Evolutionary conservation across 176 grass and related monocot species (phyloP), one percentile per base, ranked within the genome.

Genomic region (Bonia amplexicaulis): DNA sequence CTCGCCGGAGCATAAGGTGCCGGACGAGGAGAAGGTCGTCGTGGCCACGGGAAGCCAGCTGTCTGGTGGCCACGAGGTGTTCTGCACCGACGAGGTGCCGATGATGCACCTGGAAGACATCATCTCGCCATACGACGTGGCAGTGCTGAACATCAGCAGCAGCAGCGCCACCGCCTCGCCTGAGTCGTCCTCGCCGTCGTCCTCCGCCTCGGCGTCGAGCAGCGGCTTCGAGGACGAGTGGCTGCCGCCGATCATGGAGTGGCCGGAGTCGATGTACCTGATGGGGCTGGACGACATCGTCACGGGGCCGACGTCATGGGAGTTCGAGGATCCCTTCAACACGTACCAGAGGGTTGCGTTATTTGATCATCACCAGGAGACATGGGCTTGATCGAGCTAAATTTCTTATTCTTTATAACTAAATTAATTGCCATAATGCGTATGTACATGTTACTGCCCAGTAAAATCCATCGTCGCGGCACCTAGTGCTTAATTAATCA

Each of bases 251-350:
- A 80, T 88, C 77, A 81, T 89, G 88, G 92, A 95, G 82, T 97
- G 95, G 95, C 88, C 95, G 8, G 92, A 97, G 22, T 83, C 92
- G 19, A 91, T 91, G 84, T 94, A 85, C 84, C 37, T 92, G 51
- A 86, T 53, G 64, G 89, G 89, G 13, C 79, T 94, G 64, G 90
- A 92, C 69, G 92, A 94, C 48, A 82, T 89, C 71, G 86, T 80
- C 52, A 61, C 80, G n/a, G 79, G 66, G 13, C 80, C 61, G 66
- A 16, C 52, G 41, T 16, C 74, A 4, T 89, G 88, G 80, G 90
- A 86, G 9, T 54, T 82, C 69, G 80, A 88, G 47, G 92, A 97
- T 66, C 65, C 75, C 4, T 94, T 90, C 86, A 76, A 78, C 64
- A 41, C 92, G 44, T 88, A 92, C 77, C 80, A 97, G 69, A 94